Evolutionary conservation across 2,329 filamentous ascomycete genomes (phyloP).

Genomic region (Fusarium neocosmosporiellum): DNA sequence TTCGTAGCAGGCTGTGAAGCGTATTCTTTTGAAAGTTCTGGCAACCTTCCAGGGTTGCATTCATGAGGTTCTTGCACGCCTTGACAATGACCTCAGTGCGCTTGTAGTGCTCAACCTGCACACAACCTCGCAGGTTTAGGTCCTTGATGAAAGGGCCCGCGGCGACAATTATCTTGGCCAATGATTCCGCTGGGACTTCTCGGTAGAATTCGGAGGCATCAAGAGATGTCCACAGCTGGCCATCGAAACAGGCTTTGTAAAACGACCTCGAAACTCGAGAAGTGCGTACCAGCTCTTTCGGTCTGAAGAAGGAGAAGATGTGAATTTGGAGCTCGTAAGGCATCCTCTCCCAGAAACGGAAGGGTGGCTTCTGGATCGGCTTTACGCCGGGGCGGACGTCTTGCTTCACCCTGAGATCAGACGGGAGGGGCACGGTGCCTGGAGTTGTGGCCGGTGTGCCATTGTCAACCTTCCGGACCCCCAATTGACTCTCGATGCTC

Average conservation of each 20-base stretch:
- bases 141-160: constrained; percentile 92
- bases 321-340: constrained; percentile 85
- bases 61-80: constrained; percentile 86
- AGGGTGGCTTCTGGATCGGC: constrained; percentile 49
- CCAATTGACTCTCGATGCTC: constrained; percentile 60
- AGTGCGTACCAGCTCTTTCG: constrained; percentile 82
- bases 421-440: constrained; percentile 71
- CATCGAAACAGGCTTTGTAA: constrained; percentile 89
- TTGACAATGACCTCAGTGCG: constrained; percentile 81
- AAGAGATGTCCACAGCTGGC: constrained; percentile 89
- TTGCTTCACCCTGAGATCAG: constrained; percentile 64
- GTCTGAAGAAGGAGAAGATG: constrained; percentile 79
- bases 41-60: constrained; percentile 90
- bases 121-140: constrained; percentile 89
- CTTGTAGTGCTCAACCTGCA: constrained; percentile 88
- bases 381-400: constrained; percentile 36
- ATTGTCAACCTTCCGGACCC: constrained; percentile 65
- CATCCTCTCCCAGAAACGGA: constrained; percentile 82
- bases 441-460: constrained; percentile 53
- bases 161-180: constrained; percentile 85
- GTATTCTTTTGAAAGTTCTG: constrained; percentile 83
- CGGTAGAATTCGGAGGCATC: constrained; percentile 89
- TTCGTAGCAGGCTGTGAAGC: constrained; percentile 78
- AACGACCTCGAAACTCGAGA: constrained; percentile 84
- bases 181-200: constrained; percentile 83